Base-by-base conservation (phyloP, 805 yeast genomes). In the Wickerhamiella kurtzmanii region DNA sequence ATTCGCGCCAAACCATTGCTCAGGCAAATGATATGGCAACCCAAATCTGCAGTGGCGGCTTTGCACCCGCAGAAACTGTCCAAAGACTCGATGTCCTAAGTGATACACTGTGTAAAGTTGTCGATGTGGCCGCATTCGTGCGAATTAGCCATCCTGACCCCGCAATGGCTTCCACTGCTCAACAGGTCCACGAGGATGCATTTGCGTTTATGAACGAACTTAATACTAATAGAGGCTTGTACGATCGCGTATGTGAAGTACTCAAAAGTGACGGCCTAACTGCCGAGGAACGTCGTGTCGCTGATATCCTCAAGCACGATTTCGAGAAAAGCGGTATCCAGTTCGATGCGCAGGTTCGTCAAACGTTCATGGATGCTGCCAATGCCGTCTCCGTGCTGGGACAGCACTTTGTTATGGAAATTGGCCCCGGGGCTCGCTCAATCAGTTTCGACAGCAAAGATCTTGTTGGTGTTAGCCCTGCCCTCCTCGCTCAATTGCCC, bases 201-300 rank as follows among this genome's bases (percentile, higher is more conserved):
- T 89, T 81, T 63, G 94, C 87, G 58, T 88, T 80, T 63, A 92
- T 92, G 98, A 92, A 87, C 63, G 74, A 81, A 45, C 68, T 92
- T 41, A 92, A 92, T 62, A 88, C 97, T 2, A 80, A 85, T 46
- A 82, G 78, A 15, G 80, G 74, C 35, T 68, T 92, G 22, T 85
- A 79, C 57, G 63, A 67, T 42, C 76, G 74, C 41, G 69, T 92
- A 37, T 39, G 40, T 4, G 22, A 16, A 17, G 53, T 54, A 9
- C 43, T 53, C 13, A 62, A 67, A 1, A 65, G 64, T 40, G 38
- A 15, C 38, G 17, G n/a, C 5, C 64, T 89, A n/a, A 62, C 80
- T 2, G 62, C 66, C 1, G 98, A 92, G 63, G 96, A 92, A 57
- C 60, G 76, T 13, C 75, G 79, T 45, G 97, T 88, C 2, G 98